Percentiles rank a stretch among this genome's conserved stretches.
These are phyloP conservation scores for Neonectria neomacrospora DNA, from an alignment of 2,329 filamentous ascomycete species.

Conservation along the genomic window DNA sequence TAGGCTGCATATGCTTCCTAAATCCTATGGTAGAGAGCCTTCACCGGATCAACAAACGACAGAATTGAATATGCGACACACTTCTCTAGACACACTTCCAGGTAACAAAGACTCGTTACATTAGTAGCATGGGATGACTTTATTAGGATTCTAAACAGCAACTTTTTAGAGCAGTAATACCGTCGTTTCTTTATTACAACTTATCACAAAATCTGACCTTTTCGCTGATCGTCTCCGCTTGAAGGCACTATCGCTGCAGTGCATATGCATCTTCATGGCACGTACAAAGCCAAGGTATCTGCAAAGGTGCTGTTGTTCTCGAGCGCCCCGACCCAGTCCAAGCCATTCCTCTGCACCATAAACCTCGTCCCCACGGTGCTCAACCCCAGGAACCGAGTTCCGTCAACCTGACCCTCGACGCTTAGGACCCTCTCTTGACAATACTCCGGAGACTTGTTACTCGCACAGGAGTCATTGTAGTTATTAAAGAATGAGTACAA, in stretches of 20 bases:
- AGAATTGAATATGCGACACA: neutral
- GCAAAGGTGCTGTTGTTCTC: slow-evolving; percentile 47
- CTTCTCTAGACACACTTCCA: neutral
- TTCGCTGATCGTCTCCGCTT: neutral
- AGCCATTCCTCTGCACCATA: slow-evolving; percentile 42
- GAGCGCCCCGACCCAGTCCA: slow-evolving; percentile 36
- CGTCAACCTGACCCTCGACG: slow-evolving; percentile 35
- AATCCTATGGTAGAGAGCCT: neutral
- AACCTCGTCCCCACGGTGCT: slow-evolving; percentile 45
- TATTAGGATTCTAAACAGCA: slow-evolving; percentile 2
- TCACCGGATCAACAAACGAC: neutral
- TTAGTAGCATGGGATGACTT: slow-evolving; percentile 19
- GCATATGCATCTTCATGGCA: slow-evolving; percentile 31
- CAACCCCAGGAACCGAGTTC: slow-evolving; percentile 42
- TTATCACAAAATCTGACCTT: neutral
- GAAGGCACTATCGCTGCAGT: neutral
- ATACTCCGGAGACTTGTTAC: slow-evolving; percentile 51
- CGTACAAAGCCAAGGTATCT: slow-evolving; percentile 44
- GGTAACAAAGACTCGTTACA: neutral
- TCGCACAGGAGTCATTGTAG: slow-evolving; percentile 64
- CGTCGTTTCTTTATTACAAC: neutral
- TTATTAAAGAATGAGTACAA: slow-evolving; percentile 76
- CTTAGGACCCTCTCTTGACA: slow-evolving; percentile 60
- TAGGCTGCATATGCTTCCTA: neutral
- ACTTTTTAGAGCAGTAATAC: neutral